Conservation (phyloP, 805 yeast species). For the Pichia membranifaciens region DNA sequence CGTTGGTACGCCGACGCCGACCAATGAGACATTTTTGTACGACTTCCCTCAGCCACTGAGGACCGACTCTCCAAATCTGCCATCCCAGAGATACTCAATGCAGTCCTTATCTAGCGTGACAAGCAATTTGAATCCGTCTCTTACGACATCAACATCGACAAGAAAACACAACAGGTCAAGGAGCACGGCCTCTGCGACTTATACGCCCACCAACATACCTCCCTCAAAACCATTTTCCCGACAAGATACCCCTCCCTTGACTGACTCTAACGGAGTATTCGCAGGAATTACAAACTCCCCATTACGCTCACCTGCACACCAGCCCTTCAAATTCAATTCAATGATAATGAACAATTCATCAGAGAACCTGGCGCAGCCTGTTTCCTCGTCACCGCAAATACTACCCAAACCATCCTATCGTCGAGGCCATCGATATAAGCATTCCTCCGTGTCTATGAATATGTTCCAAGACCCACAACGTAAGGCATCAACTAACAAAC, state of each 20-base stretch:
- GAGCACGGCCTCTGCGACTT: slow-evolving; percentile 18
- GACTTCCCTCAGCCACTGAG: neutral
- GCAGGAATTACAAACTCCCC: slow-evolving; percentile 18
- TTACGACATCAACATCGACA: slow-evolving; percentile 10
- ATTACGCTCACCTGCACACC: slow-evolving; percentile 19
- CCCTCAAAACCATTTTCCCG: slow-evolving; percentile 10
- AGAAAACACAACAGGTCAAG: slow-evolving; percentile 15
- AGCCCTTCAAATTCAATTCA: slow-evolving; percentile 65
- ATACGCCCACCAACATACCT: slow-evolving; percentile 19
- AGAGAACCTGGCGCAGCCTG: slow-evolving; percentile 1
- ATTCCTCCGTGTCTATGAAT: slow-evolving; percentile 93
- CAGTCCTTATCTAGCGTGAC: slow-evolving; percentile 14
- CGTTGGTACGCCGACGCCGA: no score
- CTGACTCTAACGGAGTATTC: slow-evolving; percentile 21
- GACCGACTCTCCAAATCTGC: neutral
- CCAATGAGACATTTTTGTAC: no score
- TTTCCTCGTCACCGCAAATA: slow-evolving; percentile 4
- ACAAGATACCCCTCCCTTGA: slow-evolving; percentile 16
- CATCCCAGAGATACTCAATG: slow-evolving; percentile 17
- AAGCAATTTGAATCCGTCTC: neutral
- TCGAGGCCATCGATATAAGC: slow-evolving; percentile 93
- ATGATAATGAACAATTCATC: slow-evolving; percentile 31
- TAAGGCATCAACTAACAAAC: slow-evolving; percentile 64
- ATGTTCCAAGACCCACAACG: slow-evolving; percentile 67
- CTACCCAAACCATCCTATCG: slow-evolving; percentile 58